phyloP scores from a whole-genome alignment of 2,329 filamentous ascomycete species.

The Helminthosporium solani region DNA sequence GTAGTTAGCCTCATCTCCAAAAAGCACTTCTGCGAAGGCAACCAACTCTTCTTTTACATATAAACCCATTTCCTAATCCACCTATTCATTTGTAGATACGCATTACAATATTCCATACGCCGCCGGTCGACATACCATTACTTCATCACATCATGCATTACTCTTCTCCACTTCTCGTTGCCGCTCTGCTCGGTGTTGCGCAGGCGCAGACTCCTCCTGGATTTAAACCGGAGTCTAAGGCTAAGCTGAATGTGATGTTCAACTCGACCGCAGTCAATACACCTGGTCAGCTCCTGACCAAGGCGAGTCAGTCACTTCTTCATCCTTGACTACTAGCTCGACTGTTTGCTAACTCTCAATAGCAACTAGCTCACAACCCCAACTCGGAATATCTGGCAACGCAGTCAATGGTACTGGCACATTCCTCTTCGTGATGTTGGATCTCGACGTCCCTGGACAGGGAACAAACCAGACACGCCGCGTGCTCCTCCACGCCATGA shows the following conservation, averaged over 20 bases:
- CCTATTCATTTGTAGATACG: conserved; percentile 4
- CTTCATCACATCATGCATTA: conserved; percentile 24
- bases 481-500: conserved; percentile 36
- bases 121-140: neutral
- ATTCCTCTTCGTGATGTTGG: conserved; percentile 41
- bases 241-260: conserved; percentile 34
- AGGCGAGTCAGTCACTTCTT: conserved; percentile 23
- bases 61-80: conserved; percentile 5
- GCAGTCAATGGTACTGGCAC: conserved; percentile 19
- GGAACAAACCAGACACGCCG: conserved; percentile 27
- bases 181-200: conserved; percentile 23
- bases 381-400: conserved; percentile 25
- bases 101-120: conserved; percentile 2
- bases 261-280: conserved; percentile 31
- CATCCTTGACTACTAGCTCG: neutral
- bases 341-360: conserved; percentile 8
- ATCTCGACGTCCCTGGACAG: conserved; percentile 35
- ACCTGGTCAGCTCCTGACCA: conserved; percentile 30
- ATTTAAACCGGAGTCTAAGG: conserved; percentile 30
- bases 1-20: conserved; percentile 1
- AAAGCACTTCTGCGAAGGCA: conserved; percentile 9
- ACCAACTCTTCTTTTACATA: neutral
- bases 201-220: conserved; percentile 36
- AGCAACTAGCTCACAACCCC: conserved; percentile 31
- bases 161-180: conserved; percentile 23